Percentiles rank a stretch among this genome's conserved stretches.
phyloP scores from a whole-genome alignment of 176 grass and related monocot genomes.

The Calamus simplicifolius region DNA sequence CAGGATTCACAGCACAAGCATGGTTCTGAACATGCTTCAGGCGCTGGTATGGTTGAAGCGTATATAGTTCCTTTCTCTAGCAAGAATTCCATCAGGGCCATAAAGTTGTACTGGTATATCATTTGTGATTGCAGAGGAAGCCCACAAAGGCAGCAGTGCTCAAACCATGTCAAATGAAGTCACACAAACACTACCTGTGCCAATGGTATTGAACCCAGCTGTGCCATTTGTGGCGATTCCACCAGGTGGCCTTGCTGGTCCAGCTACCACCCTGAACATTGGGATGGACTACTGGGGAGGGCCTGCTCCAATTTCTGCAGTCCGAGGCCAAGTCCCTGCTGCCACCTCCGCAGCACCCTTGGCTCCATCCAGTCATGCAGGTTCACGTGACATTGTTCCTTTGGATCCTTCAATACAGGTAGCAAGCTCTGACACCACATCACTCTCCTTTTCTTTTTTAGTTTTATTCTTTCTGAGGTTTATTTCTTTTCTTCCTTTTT shows the following conservation, averaged over 20 bases:
- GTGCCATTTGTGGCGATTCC: constrained; percentile 49
- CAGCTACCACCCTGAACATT: constrained; percentile 34
- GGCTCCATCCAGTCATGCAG: constrained; percentile 1
- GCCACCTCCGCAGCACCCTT: constrained; percentile 35
- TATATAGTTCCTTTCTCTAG: background rate
- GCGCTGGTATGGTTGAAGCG: constrained; percentile 27
- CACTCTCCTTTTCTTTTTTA: background rate
- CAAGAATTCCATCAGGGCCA: background rate
- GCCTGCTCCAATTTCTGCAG: constrained; percentile 27
- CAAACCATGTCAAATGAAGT: constrained; percentile 26
- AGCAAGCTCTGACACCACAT: constrained; percentile 1
- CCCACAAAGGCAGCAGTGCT: constrained; percentile 26
- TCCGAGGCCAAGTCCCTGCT: constrained; percentile 40
- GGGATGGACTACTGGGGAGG: constrained; percentile 45
- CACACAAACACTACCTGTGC: constrained; percentile 32
- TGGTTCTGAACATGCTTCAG: constrained; percentile 33
- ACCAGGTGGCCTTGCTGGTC: constrained; percentile 38
- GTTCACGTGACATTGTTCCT: constrained; percentile 40
- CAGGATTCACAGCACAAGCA: constrained; percentile 42
- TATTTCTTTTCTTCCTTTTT: constrained; percentile 5
- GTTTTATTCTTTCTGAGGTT: background rate
- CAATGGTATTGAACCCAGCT: constrained; percentile 52
- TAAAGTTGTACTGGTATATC: constrained; percentile 7
- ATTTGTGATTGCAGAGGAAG: constrained; percentile 26
- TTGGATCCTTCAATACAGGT: constrained; percentile 45